Base-by-base conservation (phyloP, 1,284 basidiomycete species). In the Pholiota adiposa region DNA sequence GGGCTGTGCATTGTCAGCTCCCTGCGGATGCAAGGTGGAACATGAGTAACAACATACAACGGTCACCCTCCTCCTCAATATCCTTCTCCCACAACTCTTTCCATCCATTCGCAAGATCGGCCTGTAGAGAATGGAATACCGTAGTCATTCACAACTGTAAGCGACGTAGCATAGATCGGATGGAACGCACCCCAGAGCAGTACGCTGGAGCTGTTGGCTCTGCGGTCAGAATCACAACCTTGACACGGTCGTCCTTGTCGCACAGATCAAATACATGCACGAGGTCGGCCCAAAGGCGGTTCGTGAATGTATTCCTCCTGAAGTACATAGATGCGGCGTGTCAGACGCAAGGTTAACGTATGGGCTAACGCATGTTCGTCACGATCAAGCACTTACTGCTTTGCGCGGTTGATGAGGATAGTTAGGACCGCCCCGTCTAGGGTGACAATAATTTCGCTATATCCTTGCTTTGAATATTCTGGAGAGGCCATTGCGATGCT, bases 221-320 rank as follows among this genome's bases (percentile, higher is more conserved):
- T 1, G 83, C 80, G 2, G 82, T 84, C 41, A 85, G 65, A 25
- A 85, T 73, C 19, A 85, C 77, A 0, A 76, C 83, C 23, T 79
- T 76, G 36, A 85, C 78, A 36, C 79, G 76, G 62, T 86, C 83
- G 60, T 85, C 84, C 52, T 70, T 75, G 70, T 85, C 82, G 29
- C 77, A 77, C 1, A 82, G 61, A 21, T 77, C 76, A 62, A 83
- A 83, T 0, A 75, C 75, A 48, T 77, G 68, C 38, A 79, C 70
- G 38, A 84, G 60, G 23, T 84, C 82, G 0, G 67, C 34, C 14
- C 72, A 67, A 12, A 83, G 62, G 12, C 58, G 63, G 5, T 54
- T 56, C 19, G 66, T 73, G 65, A 80, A 80, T 3, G 76, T 79
- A 65, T 85, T 85, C 46, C 78, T 74, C 62, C 83, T 84, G 12